Percentiles rank a stretch among this genome's conserved stretches.
Conservation (phyloP, 192 early-diverging fungal species). For the Coemansia asiatica region DNA sequence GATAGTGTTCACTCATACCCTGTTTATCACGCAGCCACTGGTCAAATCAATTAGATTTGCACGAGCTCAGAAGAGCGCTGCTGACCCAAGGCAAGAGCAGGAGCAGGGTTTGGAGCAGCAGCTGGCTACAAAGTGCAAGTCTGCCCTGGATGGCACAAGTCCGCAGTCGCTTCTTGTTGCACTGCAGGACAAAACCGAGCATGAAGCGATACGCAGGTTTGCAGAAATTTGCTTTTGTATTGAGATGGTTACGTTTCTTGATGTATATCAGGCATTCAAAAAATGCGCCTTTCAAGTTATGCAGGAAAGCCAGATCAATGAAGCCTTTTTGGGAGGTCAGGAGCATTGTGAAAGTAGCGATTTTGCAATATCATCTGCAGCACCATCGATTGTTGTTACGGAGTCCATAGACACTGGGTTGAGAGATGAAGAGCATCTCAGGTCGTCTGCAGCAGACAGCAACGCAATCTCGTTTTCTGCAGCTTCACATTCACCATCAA, state of each 20-base stretch:
- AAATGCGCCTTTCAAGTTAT: conserved; percentile 15
- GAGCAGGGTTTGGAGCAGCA: neutral
- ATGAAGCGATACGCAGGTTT: conserved; percentile 21
- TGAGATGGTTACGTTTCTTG: conserved; percentile 38
- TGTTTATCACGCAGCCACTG: conserved; percentile 19
- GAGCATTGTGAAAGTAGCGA: neutral
- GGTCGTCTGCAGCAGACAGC: neutral
- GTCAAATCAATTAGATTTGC: conserved; percentile 25
- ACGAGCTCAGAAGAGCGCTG: conserved; percentile 5
- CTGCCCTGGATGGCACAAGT: neutral
- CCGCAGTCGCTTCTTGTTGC: conserved; percentile 23
- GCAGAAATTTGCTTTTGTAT: conserved; percentile 34
- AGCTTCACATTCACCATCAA: neutral
- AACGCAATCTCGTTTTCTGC: conserved; percentile 4
- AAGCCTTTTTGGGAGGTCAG: neutral
- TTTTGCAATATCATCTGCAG: neutral
- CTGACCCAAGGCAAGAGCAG: neutral
- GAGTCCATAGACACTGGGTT: neutral
- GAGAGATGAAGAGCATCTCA: no score
- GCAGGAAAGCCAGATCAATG: neutral
- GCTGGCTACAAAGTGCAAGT: neutral
- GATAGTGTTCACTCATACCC: conserved; percentile 20
- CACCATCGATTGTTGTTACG: conserved; percentile 3
- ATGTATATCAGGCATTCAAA: conserved; percentile 43
- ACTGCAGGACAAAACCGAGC: conserved; percentile 19